Evolutionary conservation across 768 basidiomycete species (phyloP).

Genomic region (Neoboletus brunneissimus): DNA sequence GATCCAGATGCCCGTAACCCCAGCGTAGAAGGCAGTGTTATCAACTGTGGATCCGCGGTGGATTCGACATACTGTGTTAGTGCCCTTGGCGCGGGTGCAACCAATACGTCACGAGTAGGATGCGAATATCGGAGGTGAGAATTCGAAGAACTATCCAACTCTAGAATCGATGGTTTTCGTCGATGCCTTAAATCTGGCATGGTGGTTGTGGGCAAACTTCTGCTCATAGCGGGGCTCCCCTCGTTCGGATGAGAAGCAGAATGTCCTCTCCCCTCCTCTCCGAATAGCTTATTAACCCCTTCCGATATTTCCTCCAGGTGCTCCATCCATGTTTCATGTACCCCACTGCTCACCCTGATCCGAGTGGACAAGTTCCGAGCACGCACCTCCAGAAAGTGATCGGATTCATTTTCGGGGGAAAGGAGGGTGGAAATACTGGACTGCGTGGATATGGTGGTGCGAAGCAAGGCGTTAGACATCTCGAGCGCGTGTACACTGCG

Average conservation of each 20-base stretch:
- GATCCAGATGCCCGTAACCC: conserved; percentile 50
- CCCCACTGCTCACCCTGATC: conserved; percentile 44
- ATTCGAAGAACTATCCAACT: conserved; percentile 31
- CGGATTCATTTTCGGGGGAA: conserved; percentile 44
- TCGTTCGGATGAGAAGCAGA: conserved; percentile 11
- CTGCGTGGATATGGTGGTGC: conserved; percentile 72
- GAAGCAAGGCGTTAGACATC: conserved; percentile 77
- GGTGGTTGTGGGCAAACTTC: conserved; percentile 43
- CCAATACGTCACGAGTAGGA: conserved; percentile 50
- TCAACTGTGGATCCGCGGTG: conserved; percentile 47
- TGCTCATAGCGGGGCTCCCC: conserved; percentile 39
- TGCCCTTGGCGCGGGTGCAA: conserved; percentile 70
- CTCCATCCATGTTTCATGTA: conserved; percentile 59
- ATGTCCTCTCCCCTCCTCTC: conserved; percentile 17
- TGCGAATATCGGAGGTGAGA: conserved; percentile 49
- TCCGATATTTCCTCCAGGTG: conserved; percentile 64
- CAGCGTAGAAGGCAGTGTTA: conserved; percentile 67
- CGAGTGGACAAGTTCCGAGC: conserved; percentile 52
- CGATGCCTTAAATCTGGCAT: conserved; percentile 33
- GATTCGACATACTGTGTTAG: conserved; percentile 72
- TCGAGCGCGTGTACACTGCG: conserved; percentile 84
- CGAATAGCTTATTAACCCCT: conserved; percentile 60
- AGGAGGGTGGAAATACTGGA: conserved; percentile 51
- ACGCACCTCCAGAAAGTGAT: conserved; percentile 45
- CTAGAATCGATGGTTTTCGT: conserved; percentile 46